A percentile compares a stretch with the other conserved stretches of the same genome.
Evolutionary conservation across 2,329 filamentous ascomycete genomes (phyloP).

Genomic region (Stagonosporopsis cucurbitacearum): DNA sequence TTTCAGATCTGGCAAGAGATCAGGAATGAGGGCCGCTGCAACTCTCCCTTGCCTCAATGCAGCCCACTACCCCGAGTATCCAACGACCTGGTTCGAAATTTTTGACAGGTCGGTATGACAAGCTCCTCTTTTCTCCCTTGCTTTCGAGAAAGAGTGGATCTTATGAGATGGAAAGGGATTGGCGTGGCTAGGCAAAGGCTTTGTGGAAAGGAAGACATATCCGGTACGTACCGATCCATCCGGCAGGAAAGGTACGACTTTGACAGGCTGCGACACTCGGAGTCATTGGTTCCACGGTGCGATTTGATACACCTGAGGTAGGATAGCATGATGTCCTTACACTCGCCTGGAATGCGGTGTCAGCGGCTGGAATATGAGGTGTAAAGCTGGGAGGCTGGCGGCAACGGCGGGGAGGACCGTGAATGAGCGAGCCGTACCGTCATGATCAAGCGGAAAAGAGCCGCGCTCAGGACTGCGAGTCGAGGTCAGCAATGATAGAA

Average conservation of each 20-base stretch:
- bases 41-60: constrained; percentile 33
- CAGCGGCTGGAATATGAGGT: constrained; percentile 16
- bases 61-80: constrained; percentile 22
- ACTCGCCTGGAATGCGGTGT: constrained; percentile 71
- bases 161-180: constrained; percentile 10
- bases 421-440: constrained; percentile 67
- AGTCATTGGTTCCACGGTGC: constrained; percentile 81
- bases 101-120: constrained; percentile 46
- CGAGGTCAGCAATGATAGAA: constrained; percentile 16
- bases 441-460: constrained; percentile 95
- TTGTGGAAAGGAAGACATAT: constrained; percentile 22
- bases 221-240: constrained; percentile 81
- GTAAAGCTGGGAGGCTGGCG: constrained; percentile 2
- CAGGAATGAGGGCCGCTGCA: constrained; percentile 29
- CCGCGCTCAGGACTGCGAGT: constrained; percentile 78
- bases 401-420: constrained; percentile 5
- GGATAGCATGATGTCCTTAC: constrained; percentile 82
- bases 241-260: constrained; percentile 90
- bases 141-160: constrained; percentile 3
- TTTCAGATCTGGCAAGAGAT: constrained; percentile 39
- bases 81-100: constrained; percentile 36
- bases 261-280: constrained; percentile 82
- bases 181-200: constrained; percentile 14
- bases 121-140: constrained; percentile 32
- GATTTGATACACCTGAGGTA: constrained; percentile 90